Evolutionary conservation across 169 alveolate genomes (phyloP).

Genomic region (Plasmodium coatneyi): DNA sequence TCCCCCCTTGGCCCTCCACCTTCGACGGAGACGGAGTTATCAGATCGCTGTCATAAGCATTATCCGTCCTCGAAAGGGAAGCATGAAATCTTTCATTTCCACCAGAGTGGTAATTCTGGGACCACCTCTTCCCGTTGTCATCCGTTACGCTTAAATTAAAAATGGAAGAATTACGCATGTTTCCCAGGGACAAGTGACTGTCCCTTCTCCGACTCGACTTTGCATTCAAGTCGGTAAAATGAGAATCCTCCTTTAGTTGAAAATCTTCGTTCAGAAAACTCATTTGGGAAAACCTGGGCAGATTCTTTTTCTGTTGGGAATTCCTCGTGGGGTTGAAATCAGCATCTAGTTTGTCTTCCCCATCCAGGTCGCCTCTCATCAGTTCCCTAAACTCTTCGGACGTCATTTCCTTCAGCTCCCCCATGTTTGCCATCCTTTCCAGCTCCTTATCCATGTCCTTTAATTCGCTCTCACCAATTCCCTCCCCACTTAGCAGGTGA

Average conservation of each 20-base stretch:
- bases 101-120: neutral
- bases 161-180: constrained; percentile 28
- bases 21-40: constrained; percentile 72
- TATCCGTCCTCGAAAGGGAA: constrained; percentile 34
- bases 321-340: neutral
- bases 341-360: neutral
- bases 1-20: neutral
- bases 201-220: constrained; percentile 9
- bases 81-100: constrained; percentile 6
- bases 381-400: constrained; percentile 35
- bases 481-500: neutral
- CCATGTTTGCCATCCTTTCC: neutral
- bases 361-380: neutral
- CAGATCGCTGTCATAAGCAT: constrained; percentile 39
- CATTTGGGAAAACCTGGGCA: constrained; percentile 10
- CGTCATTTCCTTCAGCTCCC: constrained; percentile 38
- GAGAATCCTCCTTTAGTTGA: constrained; percentile 12
- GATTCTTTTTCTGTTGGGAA: neutral
- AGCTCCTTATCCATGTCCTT: constrained; percentile 2
- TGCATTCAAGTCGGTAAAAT: neutral
- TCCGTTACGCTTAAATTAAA: constrained; percentile 57
- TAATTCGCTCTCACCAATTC: neutral
- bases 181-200: constrained; percentile 1
- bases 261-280: constrained; percentile 49
- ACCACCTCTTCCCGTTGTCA: constrained; percentile 13